Evolutionary conservation across 2,329 filamentous ascomycete species (phyloP), one percentile per base, ranked within the genome.

Genomic region (Dothistroma pini): DNA sequence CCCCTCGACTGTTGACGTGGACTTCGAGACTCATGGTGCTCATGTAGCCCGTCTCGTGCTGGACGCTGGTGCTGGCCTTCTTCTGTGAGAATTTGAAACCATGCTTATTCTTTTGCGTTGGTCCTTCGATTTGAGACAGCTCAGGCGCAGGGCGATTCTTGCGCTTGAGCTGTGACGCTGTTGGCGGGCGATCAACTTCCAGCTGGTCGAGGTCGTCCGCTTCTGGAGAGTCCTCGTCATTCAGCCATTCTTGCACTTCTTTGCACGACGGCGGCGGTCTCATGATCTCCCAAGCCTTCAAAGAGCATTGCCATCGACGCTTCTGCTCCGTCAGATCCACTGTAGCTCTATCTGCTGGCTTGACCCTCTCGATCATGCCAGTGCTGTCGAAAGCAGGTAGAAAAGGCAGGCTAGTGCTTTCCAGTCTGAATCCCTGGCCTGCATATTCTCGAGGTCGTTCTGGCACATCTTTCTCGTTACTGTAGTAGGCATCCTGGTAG

Each of bases 21-120:
- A 97, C 78, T 73, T 99, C 95, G 7, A 99, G 76, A 67, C 92
- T 96, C 90, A 99, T 93, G 19, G 89, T 91, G 68, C 90, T 96
- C 95, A 99, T 97, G 74, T 96, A 96, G 68, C 95, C 90, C 2
- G 86, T 87, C 74, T 96, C 91, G 66, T 93, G 90, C 70, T 91
- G 85, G 19, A 96, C 86, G 66, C 87, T 91, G 0, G 88, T 89
- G 1, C 87, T 87, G 66, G 86, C 85, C 63, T 84, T 82, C 71
- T 87, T 90, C 67, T 93, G 91, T 0, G 89, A 91, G 73, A 90
- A 96, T 72, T 93, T 95, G 79, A 93, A 93, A 0, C 89, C 91
- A 72, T 93, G 83, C 63, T 85, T 88, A 69, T 91, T 90, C 72
- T 84, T 89, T 56, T 93, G 93, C 0, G 93, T 97, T 0, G 92